Conservation (phyloP, 2,329 filamentous ascomycete genomes). For the Hypoxylon sp. region DNA sequence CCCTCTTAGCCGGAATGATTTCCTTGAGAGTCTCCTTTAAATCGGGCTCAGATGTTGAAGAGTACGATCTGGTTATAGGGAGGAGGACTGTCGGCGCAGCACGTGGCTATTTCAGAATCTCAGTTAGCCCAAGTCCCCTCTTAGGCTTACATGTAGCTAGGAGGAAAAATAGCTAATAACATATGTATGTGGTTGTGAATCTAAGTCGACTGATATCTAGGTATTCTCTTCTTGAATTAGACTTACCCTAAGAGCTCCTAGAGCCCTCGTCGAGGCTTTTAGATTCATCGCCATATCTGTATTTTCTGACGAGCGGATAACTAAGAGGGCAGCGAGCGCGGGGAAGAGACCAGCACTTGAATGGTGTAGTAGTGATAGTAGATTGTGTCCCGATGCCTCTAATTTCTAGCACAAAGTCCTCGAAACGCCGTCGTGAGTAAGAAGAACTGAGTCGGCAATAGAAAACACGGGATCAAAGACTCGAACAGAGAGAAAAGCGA, state of each 20-base stretch:
- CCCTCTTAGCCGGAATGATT: slow-evolving; percentile 91
- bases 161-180: neutral
- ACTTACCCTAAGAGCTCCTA: slow-evolving; percentile 75
- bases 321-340: neutral
- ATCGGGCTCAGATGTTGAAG: slow-evolving; percentile 84
- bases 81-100: slow-evolving; percentile 51
- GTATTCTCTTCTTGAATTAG: neutral
- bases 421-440: slow-evolving; percentile 24
- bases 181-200: neutral
- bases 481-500: slow-evolving; percentile 16
- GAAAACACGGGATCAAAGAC: slow-evolving; percentile 7
- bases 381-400: neutral
- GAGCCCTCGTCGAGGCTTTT: slow-evolving; percentile 72
- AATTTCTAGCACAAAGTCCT: slow-evolving; percentile 14
- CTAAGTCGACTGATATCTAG: neutral
- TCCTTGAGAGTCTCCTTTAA: slow-evolving; percentile 89
- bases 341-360: neutral
- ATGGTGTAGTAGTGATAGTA: neutral
- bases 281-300: slow-evolving; percentile 75
- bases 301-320: neutral
- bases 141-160: neutral
- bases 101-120: slow-evolving; percentile 47
- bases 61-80: slow-evolving; percentile 70
- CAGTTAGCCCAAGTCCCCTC: neutral
- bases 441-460: slow-evolving; percentile 20